Evolutionary conservation across 129 eudicot species (phyloP).

Genomic region (Arctium lappa): DNA sequence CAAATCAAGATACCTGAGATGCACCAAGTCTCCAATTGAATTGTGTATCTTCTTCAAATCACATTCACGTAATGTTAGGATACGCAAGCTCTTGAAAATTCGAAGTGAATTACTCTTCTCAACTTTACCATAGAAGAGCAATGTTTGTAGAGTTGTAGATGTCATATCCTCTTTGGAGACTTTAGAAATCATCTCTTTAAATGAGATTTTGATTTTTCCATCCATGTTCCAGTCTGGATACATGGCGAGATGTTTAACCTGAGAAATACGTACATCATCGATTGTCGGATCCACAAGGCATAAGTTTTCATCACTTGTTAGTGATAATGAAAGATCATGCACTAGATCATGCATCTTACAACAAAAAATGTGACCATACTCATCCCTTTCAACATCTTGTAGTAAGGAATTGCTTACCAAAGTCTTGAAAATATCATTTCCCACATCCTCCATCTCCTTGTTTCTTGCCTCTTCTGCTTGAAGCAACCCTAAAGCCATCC

Average conservation of each 20-base stretch:
- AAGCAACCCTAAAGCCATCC: slow-evolving; percentile 15
- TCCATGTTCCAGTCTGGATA: not conserved
- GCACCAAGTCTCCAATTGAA: slow-evolving; percentile 9
- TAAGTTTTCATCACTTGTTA: not conserved
- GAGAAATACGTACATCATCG: not conserved
- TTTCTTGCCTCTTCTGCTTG: not conserved
- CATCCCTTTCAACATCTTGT: not conserved
- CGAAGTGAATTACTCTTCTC: not conserved
- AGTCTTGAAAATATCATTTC: not conserved
- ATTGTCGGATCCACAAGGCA: not conserved
- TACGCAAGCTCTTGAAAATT: slow-evolving; percentile 1
- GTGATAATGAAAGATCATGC: not conserved
- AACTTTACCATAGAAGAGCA: not conserved
- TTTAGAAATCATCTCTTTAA: not conserved
- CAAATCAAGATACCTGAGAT: slow-evolving; percentile 18
- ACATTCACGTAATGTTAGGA: not conserved
- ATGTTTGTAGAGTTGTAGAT: not conserved
- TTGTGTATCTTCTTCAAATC: not conserved
- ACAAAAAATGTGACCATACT: not conserved
- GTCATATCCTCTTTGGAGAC: not conserved
- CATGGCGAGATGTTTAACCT: not conserved
- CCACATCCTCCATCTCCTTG: not conserved
- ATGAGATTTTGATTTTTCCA: not conserved
- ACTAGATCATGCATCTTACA: not conserved
- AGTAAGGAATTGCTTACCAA: not conserved